phyloP scores from a whole-genome alignment of 768 basidiomycete species.

The Suillus alpinus region DNA sequence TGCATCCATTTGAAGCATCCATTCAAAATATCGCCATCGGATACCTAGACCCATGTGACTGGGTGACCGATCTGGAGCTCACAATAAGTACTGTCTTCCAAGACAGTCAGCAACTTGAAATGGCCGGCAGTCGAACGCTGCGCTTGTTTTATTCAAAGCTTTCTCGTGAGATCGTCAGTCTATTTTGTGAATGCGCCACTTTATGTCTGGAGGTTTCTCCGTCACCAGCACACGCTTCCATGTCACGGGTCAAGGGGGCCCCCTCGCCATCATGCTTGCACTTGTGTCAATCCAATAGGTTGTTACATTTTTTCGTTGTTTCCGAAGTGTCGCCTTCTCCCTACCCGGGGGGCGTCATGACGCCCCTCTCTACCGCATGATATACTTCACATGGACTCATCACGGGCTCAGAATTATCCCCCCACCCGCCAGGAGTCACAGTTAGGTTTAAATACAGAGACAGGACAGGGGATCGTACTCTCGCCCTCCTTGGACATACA shows the following conservation, averaged over 20 bases:
- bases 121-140: neutral
- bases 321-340: neutral
- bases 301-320: neutral
- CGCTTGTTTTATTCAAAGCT: neutral
- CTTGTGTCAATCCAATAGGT: too few species aligned
- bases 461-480: neutral
- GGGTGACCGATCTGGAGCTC: neutral
- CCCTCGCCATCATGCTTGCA: neutral
- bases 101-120: neutral
- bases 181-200: neutral
- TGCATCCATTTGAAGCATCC: neutral
- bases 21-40: neutral
- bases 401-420: slow-evolving; percentile 2
- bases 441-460: slow-evolving; percentile 15
- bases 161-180: neutral
- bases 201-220: neutral
- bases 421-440: neutral
- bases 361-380: slow-evolving; percentile 5
- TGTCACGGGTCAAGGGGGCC: neutral
- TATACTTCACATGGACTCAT: slow-evolving; percentile 1
- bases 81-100: neutral
- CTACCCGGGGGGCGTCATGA: neutral
- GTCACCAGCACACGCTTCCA: neutral
- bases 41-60: neutral
- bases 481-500: neutral